Percentiles rank a stretch among this genome's conserved stretches.
These are phyloP conservation scores for Simplicillium aogashimaense DNA, from an alignment of 2,329 filamentous ascomycete species.

Conservation along the genomic window DNA sequence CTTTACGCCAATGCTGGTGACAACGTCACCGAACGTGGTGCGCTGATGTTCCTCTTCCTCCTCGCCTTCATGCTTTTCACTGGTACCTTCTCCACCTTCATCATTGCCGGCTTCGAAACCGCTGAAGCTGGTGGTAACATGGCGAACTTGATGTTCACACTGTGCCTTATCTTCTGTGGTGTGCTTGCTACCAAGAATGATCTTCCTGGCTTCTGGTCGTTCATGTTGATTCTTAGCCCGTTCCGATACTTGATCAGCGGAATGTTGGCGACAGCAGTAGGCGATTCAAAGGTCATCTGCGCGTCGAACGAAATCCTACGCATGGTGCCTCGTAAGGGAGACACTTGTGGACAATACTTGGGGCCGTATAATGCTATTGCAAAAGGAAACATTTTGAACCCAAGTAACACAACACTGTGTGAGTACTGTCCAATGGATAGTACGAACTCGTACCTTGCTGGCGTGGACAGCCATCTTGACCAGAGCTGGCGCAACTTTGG, in stretches of 20 bases:
- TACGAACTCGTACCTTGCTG: slow-evolving; percentile 33
- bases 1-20: slow-evolving; percentile 61
- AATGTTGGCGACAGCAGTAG: slow-evolving; percentile 61
- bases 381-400: slow-evolving; percentile 46
- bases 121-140: slow-evolving; percentile 70
- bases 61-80: slow-evolving; percentile 70
- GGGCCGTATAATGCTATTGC: slow-evolving; percentile 30
- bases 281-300: slow-evolving; percentile 56
- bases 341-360: slow-evolving; percentile 54
- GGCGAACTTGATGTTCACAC: slow-evolving; percentile 63
- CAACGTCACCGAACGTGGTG: slow-evolving; percentile 58
- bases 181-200: slow-evolving; percentile 54
- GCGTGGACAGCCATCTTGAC: slow-evolving; percentile 34
- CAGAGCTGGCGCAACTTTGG: slow-evolving; percentile 45
- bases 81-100: slow-evolving; percentile 69
- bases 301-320: slow-evolving; percentile 57
- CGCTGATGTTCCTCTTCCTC: slow-evolving; percentile 69
- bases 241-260: slow-evolving; percentile 73
- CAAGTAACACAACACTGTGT: slow-evolving; percentile 34
- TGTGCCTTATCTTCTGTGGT: slow-evolving; percentile 67
- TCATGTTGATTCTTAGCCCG: slow-evolving; percentile 61
- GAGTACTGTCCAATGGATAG: slow-evolving; percentile 33
- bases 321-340: slow-evolving; percentile 42
- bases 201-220: slow-evolving; percentile 70
- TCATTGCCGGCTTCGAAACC: slow-evolving; percentile 65